Conservation (phyloP, 2,329 filamentous ascomycete genomes). For the Xylariaceae sp. region DNA sequence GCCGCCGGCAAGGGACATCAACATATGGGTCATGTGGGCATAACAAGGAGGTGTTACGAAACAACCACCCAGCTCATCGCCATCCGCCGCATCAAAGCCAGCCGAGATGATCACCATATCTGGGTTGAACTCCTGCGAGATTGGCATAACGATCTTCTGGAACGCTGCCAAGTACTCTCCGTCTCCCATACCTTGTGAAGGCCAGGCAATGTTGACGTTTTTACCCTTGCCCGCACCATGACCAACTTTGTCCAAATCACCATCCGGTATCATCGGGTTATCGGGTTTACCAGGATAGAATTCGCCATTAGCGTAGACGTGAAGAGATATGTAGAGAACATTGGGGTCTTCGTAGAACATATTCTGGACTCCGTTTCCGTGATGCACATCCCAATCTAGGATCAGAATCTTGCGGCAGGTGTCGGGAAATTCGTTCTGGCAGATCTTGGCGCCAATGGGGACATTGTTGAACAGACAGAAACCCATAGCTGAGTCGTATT, state of each 20-base stretch:
- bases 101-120: slow-evolving; percentile 94
- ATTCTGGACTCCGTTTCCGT: slow-evolving; percentile 90
- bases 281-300: slow-evolving; percentile 76
- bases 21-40: slow-evolving; percentile 98
- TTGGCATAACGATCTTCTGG: slow-evolving; percentile 93
- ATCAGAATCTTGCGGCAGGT: slow-evolving; percentile 84
- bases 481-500: slow-evolving; percentile 78
- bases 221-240: slow-evolving; percentile 50
- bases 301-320: slow-evolving; percentile 74
- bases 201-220: slow-evolving; percentile 64
- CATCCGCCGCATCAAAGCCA: slow-evolving; percentile 91
- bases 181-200: slow-evolving; percentile 79
- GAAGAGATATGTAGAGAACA: slow-evolving; percentile 89
- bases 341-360: slow-evolving; percentile 95
- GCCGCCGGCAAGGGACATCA: slow-evolving; percentile 88
- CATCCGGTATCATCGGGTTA: slow-evolving; percentile 53
- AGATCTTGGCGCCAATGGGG: slow-evolving; percentile 82
- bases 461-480: slow-evolving; percentile 99
- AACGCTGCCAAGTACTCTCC: slow-evolving; percentile 97
- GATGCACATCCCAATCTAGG: slow-evolving; percentile 81
- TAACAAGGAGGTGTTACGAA: slow-evolving; percentile 89
- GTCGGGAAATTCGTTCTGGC: slow-evolving; percentile 74
- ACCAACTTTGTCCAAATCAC: slow-evolving; percentile 56
- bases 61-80: slow-evolving; percentile 87
- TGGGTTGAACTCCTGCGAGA: slow-evolving; percentile 86